Evolutionary conservation across 2,329 filamentous ascomycete genomes (phyloP), one percentile per base, ranked within the genome.

Genomic region (Elsinoe necatrix): DNA sequence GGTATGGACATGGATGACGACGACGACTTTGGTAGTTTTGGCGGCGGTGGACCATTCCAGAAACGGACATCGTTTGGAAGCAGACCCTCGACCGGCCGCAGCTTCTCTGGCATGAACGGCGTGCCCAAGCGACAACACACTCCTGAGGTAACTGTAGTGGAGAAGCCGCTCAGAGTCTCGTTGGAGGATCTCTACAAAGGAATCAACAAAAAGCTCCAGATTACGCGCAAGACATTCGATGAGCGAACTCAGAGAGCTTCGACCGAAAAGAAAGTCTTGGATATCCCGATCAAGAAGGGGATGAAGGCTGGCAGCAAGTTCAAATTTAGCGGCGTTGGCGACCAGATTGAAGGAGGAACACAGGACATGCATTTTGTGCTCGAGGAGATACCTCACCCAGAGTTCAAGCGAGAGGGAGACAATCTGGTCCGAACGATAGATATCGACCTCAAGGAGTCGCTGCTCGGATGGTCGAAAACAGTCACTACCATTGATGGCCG

Each of bases 221-320:
- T 97, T 62, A 96, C 95, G 67, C 83, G 92, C 67, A 97, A 97
- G 82, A 90, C 86, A 16, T 97, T 89, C 69, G 93, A 98, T 70
- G 78, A 76, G 37, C 74, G 84, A 18, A 84, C 80, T 0, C 89
- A 89, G 58, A 95, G 95, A 76, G 84, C 90, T 64, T 88, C 82
- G 42, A 86, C 85, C 2, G 87, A 91, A 59, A 93, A 98, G 65
- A 87, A 91, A 66, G 89, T 96, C 16, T 76, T 98, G 27, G 90
- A 95, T 68, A 92, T 97, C 54, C 89, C 90, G 47, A 95, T 98
- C 74, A 97, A 96, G 75, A 85, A 89, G 4, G 93, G 93, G 58
- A 75, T 97, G 72, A 96, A 97, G 75, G 91, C 95, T 65, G 93
- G 93, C 27, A 95, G 89, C 67, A 98, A 97, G 79, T 95, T 98